These are phyloP conservation scores for Clonostachys rhizophaga DNA, from an alignment of 2,329 filamentous ascomycete species.

Conservation along the genomic window DNA sequence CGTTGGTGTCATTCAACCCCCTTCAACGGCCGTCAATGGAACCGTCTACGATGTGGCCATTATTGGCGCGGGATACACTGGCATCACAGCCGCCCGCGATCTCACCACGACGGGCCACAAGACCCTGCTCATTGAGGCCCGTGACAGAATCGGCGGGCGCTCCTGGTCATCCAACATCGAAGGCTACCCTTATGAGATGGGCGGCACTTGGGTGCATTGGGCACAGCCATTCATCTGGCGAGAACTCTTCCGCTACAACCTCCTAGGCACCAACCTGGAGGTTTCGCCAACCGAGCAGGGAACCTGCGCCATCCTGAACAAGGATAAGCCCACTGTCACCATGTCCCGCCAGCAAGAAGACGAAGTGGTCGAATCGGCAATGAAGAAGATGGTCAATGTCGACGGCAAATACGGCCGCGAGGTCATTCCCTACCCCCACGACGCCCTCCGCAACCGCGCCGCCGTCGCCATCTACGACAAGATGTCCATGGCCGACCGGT, in stretches of 20 bases:
- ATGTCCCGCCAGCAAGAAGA: slow-evolving; percentile 7
- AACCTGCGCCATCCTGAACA: slow-evolving; percentile 4
- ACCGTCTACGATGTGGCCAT: slow-evolving; percentile 8
- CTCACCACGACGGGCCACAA: slow-evolving; percentile 1
- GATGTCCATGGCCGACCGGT: slow-evolving; percentile 15
- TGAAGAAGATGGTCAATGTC: slow-evolving; percentile 15
- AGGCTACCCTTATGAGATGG: slow-evolving; percentile 31
- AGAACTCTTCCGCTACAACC: slow-evolving; percentile 35
- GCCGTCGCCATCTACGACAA: slow-evolving; percentile 12
- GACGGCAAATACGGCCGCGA: slow-evolving; percentile 14
- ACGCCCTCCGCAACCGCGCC: slow-evolving; percentile 3
- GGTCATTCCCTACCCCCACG: slow-evolving; percentile 16
- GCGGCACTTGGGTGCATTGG: slow-evolving; percentile 29
- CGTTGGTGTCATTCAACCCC: slow-evolving; percentile 19
- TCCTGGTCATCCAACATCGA: slow-evolving; percentile 18
- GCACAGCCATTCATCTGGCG: slow-evolving; percentile 19
- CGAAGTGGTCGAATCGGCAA: slow-evolving; percentile 15
- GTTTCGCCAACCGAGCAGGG: slow-evolving; percentile 1
- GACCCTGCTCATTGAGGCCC: slow-evolving; percentile 26
- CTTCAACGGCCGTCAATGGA: slow-evolving; percentile 7
- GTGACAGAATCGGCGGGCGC: slow-evolving; percentile 26
- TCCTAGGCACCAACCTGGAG: slow-evolving; percentile 20
- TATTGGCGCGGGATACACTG: slow-evolving; percentile 12
- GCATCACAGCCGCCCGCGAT: slow-evolving; percentile 11
- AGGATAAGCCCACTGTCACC: slow-evolving; percentile 8